Percentiles rank a stretch among this genome's conserved stretches.
These are phyloP conservation scores for Leptographium galeiforme DNA, from an alignment of 2,329 filamentous ascomycete species.

Conservation along the genomic window DNA sequence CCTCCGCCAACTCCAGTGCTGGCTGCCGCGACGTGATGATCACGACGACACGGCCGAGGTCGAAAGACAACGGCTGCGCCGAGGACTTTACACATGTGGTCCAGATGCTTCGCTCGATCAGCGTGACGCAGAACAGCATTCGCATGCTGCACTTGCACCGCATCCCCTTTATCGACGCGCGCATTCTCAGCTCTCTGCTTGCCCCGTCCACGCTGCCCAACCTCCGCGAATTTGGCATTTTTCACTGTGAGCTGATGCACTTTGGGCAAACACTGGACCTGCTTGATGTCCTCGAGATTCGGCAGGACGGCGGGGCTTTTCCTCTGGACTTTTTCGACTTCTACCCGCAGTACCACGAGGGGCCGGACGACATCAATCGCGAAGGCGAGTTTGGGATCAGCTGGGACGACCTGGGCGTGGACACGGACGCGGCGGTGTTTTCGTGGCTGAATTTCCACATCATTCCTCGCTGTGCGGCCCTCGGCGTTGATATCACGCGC, in stretches of 20 bases:
- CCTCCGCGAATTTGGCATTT: not conserved
- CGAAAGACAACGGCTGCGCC: not conserved
- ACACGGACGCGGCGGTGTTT: slow-evolving; percentile 3
- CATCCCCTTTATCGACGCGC: slow-evolving; percentile 1
- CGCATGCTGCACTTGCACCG: slow-evolving; percentile 4
- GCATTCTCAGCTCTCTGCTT: not conserved
- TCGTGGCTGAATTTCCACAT: not conserved
- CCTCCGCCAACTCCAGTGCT: not conserved
- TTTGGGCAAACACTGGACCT: not conserved
- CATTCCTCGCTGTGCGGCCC: not conserved
- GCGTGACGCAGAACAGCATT: not conserved
- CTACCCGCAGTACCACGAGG: slow-evolving; percentile 6
- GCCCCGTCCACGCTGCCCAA: not conserved
- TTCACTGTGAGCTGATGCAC: slow-evolving; percentile 5
- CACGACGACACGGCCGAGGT: not conserved
- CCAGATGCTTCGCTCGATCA: not conserved
- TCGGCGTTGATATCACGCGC: slow-evolving; percentile 1
- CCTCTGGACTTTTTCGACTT: slow-evolving; percentile 6
- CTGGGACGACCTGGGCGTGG: slow-evolving; percentile 4
- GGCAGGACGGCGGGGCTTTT: not conserved
- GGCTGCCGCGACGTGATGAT: not conserved
- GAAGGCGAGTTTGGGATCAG: slow-evolving; percentile 6
- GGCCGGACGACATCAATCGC: slow-evolving; percentile 2
- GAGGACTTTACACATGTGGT: not conserved
- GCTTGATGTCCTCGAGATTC: not conserved